Base-by-base conservation (phyloP, 2,329 filamentous ascomycete species). In the Ophiostoma fasciatum region DNA sequence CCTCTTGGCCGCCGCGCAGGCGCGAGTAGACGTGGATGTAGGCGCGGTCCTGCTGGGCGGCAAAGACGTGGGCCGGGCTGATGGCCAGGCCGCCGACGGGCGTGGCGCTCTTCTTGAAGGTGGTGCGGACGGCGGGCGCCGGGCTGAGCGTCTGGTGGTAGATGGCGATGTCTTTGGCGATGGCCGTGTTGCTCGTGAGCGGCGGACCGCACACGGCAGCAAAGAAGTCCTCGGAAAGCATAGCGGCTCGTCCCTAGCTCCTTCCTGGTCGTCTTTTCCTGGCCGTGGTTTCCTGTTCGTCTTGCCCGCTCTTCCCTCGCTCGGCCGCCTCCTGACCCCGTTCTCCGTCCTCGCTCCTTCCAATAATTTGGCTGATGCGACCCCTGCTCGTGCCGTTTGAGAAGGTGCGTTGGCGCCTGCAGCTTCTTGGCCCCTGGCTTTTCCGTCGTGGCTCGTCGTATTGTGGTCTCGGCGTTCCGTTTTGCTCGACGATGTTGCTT, bases 101-200 rank as follows among this genome's bases (percentile, higher is more conserved):
- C n/a, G 78, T 75, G 13, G 82, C 81, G 62, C 82, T 93, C 62
- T 94, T 96, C 67, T 94, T 96, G 68, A 90, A 87, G 32, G 78
- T 71, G 43, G 74, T 65, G 50, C 79, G 78, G 51, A 85, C 72
- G n/a, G 74, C 68, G 44, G 78, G 71, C 36, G 78, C 69, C 28
- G 87, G 87, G 49, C 84, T 80, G 48, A 85, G 70, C 44, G 84
- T 77, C 57, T 94, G 82, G 38, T 82, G 58, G 59, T 92, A 90
- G 52, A 96, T 84, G 48, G 82, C 84, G 33, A 84, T 78, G 59
- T 94, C 85, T 58, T 88, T 76, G 39, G 70, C 64, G 36, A 77
- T 63, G 44, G 71, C 66, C 2, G 73, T 76, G 51, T 75, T 76
- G 49, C 73, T 67, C 42, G 69, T 59, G 39, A 75, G 55, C 4